Conservation (phyloP, 768 basidiomycete species). For the Tulasnella sp. region DNA sequence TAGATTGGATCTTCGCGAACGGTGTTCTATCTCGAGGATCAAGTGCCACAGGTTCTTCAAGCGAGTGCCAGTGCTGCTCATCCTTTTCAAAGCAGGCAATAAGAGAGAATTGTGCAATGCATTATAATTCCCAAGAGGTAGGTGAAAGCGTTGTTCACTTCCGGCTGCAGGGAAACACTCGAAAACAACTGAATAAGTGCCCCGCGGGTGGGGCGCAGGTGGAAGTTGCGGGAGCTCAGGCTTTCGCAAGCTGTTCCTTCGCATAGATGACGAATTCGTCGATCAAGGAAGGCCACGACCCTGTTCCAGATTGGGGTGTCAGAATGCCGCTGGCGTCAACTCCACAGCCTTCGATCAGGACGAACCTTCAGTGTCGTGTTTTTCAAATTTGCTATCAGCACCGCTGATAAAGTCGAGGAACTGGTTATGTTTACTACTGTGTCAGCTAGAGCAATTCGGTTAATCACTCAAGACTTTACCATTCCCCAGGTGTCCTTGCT, state of each 20-base stretch:
- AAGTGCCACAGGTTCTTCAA: neutral
- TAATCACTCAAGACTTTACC: constrained; percentile 40
- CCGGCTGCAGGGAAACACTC: too few species aligned
- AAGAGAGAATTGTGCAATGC: too few species aligned
- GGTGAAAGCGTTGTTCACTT: too few species aligned
- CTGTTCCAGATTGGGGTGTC: constrained; percentile 33
- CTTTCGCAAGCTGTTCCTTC: constrained; percentile 29
- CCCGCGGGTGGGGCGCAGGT: too few species aligned
- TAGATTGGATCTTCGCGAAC: too few species aligned
- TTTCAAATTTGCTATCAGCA: constrained; percentile 62
- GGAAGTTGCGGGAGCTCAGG: neutral
- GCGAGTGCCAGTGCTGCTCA: too few species aligned
- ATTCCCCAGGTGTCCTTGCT: constrained; percentile 87
- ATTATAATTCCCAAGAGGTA: too few species aligned
- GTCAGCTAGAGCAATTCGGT: neutral
- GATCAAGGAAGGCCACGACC: constrained; percentile 80
- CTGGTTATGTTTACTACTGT: constrained; percentile 33
- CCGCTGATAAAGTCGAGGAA: constrained; percentile 72
- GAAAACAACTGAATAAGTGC: too few species aligned
- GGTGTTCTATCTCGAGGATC: neutral
- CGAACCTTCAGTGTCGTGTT: constrained; percentile 70
- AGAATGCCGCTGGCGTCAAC: constrained; percentile 13
- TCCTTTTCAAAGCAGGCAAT: too few species aligned
- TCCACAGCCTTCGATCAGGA: neutral
- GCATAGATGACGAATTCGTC: constrained; percentile 75